Evolutionary conservation across 2,329 filamentous ascomycete genomes (phyloP), one percentile per base, ranked within the genome.

Genomic region (Cladosporium sp.): DNA sequence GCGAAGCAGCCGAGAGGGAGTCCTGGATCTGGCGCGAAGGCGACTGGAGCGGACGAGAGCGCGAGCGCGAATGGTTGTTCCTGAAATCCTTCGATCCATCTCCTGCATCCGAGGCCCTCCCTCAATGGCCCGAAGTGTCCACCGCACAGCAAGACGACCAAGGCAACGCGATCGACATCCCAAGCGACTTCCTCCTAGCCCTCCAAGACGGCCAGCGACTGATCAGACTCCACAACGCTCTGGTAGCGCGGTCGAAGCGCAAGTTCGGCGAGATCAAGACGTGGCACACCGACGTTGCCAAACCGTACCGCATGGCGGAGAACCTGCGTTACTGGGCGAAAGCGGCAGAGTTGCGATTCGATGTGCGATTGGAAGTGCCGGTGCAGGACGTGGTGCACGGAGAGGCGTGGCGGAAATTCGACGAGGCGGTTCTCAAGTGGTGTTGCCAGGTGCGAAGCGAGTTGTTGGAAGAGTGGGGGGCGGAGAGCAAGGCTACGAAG

Each of bases 251-350:
- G 65, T 96, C 91, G 18, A 84, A 85, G 63, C 80, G 88, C 25
- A 87, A 86, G 7, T 97, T 97, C 65, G 90, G 91, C 46, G 82
- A 88, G 55, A 96, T 98, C 64, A 89, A 88, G 51, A 79, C 80
- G 8, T 96, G 86, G 68, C 93, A 97, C 67, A 84, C 83, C n/a
- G 90, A 98, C 67, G 92, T 93, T 8, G 84, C 83, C 53, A 97
- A 97, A 70, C 93, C 93, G 0, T 98, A 98, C 67, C 85, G 93
- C 42, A 85, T 85, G 55, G 89, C 91, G 3, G 93, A 98, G 60
- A 98, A 98, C 67, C 77, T 98, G 54, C 82, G 90, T 35, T 98
- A 86, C 74, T 98, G 93, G 92, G 80, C 87, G 69, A 98, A 98
- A 73, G 93, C 92, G 1, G 90, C 91, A 7, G 91, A 98, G 71